Evolutionary conservation across 495 filamentous ascomycete genomes (phyloP).

Genomic region (Penicillium paradoxum): DNA sequence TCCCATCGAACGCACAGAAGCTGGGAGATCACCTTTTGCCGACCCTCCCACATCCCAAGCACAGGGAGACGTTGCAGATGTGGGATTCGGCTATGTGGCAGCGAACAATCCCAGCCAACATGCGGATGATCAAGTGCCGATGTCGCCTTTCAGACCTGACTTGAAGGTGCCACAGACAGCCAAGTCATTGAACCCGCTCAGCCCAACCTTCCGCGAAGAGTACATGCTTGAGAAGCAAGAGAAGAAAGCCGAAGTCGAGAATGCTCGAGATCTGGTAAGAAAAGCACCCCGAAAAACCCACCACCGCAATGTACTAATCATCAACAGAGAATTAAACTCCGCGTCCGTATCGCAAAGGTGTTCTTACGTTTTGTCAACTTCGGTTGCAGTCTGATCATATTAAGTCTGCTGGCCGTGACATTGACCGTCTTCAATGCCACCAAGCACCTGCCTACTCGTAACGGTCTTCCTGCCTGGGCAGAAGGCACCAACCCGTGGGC

Average conservation of each 20-base stretch:
- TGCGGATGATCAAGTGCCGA: slow-evolving; percentile 50
- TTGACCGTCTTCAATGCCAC: slow-evolving; percentile 89
- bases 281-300: neutral
- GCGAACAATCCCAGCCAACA: slow-evolving; percentile 51
- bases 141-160: slow-evolving; percentile 76
- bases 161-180: slow-evolving; percentile 80
- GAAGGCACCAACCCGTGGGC: slow-evolving; percentile 76
- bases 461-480: slow-evolving; percentile 80
- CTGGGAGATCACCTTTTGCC: slow-evolving; percentile 60
- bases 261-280: slow-evolving; percentile 80
- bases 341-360: slow-evolving; percentile 91
- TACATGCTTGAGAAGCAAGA: slow-evolving; percentile 77
- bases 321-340: slow-evolving; percentile 80
- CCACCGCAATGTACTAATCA: slow-evolving; percentile 7
- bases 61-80: slow-evolving; percentile 63
- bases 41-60: slow-evolving; percentile 52
- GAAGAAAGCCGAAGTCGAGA: slow-evolving; percentile 69
- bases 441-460: slow-evolving; percentile 63
- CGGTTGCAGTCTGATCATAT: slow-evolving; percentile 90
- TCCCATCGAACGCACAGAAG: slow-evolving; percentile 58
- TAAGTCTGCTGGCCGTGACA: slow-evolving; percentile 77
- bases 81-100: slow-evolving; percentile 87
- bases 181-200: slow-evolving; percentile 61
- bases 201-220: slow-evolving; percentile 86
- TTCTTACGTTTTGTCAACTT: slow-evolving; percentile 91